These are phyloP conservation scores for Helicostylum pulchrum DNA, from an alignment of 192 early-diverging fungal genomes.

Conservation along the genomic window DNA sequence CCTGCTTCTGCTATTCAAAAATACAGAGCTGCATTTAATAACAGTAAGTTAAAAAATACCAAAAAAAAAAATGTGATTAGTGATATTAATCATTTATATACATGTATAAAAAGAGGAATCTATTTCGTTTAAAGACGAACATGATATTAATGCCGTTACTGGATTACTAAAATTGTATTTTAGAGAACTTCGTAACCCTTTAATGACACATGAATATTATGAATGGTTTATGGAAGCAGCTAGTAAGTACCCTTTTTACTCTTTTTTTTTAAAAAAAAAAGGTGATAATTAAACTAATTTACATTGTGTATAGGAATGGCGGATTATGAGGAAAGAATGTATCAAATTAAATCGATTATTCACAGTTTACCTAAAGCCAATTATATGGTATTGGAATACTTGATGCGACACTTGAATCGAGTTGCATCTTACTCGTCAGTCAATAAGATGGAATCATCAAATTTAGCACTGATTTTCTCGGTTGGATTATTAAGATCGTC, in stretches of 20 bases:
- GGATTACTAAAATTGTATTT: constrained; percentile 75
- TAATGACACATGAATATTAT: constrained; percentile 71
- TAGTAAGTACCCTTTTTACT: constrained; percentile 22
- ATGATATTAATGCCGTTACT: constrained; percentile 69
- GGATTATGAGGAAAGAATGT: constrained; percentile 70
- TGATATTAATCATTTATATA: not conserved
- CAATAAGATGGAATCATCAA: constrained; percentile 92
- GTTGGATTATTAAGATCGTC: constrained; percentile 68
- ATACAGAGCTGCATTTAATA: constrained; percentile 57
- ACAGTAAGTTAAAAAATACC: constrained; percentile 25
- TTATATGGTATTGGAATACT: constrained; percentile 52
- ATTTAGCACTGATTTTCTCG: constrained; percentile 87
- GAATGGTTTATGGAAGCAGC: constrained; percentile 67
- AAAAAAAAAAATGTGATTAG: too few relatives aligned
- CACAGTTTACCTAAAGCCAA: constrained; percentile 62
- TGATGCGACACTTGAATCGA: constrained; percentile 64
- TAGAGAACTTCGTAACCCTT: constrained; percentile 65
- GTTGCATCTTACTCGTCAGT: constrained; percentile 61
- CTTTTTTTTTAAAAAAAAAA: not conserved
- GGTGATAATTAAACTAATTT: too few relatives aligned
- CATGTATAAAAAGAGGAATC: constrained; percentile 17
- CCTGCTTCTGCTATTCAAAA: constrained; percentile 63
- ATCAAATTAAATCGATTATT: constrained; percentile 62
- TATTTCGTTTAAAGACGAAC: constrained; percentile 38
- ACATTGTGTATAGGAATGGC: constrained; percentile 25